A percentile compares a stretch with the other conserved stretches of the same genome.
Evolutionary conservation across 73 alveolate genomes (phyloP).

Genomic region (Breviolum minutum): DNA sequence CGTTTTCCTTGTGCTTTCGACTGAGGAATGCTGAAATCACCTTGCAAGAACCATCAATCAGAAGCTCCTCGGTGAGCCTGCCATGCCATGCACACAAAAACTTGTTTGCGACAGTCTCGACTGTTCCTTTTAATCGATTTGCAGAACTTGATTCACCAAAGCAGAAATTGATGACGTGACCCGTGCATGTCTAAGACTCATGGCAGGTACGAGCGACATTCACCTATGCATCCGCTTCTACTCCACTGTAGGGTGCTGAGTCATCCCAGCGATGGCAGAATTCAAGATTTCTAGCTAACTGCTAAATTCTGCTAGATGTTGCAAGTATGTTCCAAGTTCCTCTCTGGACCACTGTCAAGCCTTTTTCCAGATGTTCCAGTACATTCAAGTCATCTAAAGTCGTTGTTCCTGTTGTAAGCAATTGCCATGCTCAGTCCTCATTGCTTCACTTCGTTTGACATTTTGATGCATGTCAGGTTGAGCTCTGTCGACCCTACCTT

Average conservation of each 20-base stretch:
- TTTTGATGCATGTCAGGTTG: constrained; percentile 32
- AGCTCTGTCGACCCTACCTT: constrained; percentile 22
- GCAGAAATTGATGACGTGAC: too few species aligned
- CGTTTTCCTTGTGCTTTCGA: too few species aligned
- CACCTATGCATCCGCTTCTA: constrained; percentile 37
- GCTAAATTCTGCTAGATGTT: neutral
- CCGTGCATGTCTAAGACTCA: too few species aligned
- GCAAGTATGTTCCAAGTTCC: neutral
- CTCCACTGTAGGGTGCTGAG: constrained; percentile 45
- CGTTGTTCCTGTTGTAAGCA: too few species aligned
- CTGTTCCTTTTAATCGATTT: too few species aligned
- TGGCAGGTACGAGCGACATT: constrained; percentile 66
- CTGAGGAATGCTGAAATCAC: constrained; percentile 42
- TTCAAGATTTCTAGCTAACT: neutral
- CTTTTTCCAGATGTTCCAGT: too few species aligned
- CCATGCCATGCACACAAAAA: neutral
- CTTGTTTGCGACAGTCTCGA: neutral
- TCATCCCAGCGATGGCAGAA: neutral
- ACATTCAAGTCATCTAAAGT: too few species aligned
- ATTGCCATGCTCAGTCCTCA: neutral
- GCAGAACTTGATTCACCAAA: too few species aligned
- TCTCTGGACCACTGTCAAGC: too few species aligned
- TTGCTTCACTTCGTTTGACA: neutral
- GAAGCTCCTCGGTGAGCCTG: neutral
- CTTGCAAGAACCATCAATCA: constrained; percentile 15